Percentiles rank a stretch among this genome's conserved stretches.
Conservation (phyloP, 805 yeast species). For the Schizosaccharomyces pombe region DNA sequence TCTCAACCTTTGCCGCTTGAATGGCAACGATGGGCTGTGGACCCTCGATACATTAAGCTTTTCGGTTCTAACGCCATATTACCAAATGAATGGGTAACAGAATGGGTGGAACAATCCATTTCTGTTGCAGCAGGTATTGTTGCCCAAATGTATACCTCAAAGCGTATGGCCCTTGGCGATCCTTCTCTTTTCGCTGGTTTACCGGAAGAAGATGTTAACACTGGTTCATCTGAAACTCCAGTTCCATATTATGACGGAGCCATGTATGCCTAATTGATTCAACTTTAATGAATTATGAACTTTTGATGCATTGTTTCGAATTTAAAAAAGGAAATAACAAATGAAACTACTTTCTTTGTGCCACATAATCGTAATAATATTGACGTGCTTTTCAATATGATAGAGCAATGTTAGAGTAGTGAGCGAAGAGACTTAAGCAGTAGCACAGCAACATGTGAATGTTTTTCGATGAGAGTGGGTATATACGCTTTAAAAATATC, state of each 20-base stretch:
- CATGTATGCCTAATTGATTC: neutral
- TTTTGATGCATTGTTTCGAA: no score
- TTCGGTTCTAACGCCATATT: slow-evolving; percentile 21
- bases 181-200: slow-evolving; percentile 4
- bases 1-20: slow-evolving; percentile 76
- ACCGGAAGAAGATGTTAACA: neutral
- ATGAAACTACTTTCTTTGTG: no score
- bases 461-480: no score
- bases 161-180: slow-evolving; percentile 47
- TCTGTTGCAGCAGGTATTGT: slow-evolving; percentile 59
- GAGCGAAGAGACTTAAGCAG: no score
- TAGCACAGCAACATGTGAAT: no score
- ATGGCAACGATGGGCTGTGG: slow-evolving; percentile 85
- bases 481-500: no score
- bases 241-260: neutral
- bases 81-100: slow-evolving; percentile 62
- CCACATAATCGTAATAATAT: no score
- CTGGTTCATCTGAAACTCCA: no score
- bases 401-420: no score
- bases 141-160: slow-evolving; percentile 76
- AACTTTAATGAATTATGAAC: no score
- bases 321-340: no score
- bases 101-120: slow-evolving; percentile 61
- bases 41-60: slow-evolving; percentile 8
- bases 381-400: no score